Evolutionary conservation across 345 rosid species (phyloP).

Genomic region (Boechera retrofracta): DNA sequence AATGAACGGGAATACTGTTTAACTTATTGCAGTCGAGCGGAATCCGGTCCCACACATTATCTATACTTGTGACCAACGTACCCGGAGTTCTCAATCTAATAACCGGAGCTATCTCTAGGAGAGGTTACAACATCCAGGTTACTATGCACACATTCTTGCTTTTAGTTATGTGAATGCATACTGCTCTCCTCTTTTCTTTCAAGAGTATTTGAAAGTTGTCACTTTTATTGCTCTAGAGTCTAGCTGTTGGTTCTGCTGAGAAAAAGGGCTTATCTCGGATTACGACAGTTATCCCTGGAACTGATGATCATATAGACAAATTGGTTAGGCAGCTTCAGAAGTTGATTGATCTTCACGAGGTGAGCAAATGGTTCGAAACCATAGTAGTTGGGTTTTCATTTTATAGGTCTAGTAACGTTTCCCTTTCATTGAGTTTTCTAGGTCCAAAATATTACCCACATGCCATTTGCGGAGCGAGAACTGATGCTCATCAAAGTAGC

Average conservation of each 20-base stretch:
- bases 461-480: conserved; percentile 77
- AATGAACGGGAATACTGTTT: background rate
- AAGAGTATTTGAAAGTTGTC: conserved; percentile 21
- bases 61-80: conserved; percentile 62
- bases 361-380: conserved; percentile 35
- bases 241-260: conserved; percentile 77
- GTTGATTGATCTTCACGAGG: conserved; percentile 72
- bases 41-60: conserved; percentile 66
- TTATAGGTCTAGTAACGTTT: conserved; percentile 18
- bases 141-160: conserved; percentile 12
- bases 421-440: conserved; percentile 30
- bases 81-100: conserved; percentile 77
- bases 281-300: conserved; percentile 78
- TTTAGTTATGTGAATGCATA: conserved; percentile 1
- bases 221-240: conserved; percentile 52
- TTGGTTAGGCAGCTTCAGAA: conserved; percentile 74
- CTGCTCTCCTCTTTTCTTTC: conserved; percentile 11
- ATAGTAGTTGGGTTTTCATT: background rate
- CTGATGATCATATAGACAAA: conserved; percentile 70
- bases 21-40: conserved; percentile 58
- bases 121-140: conserved; percentile 83
- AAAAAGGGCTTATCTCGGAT: conserved; percentile 71
- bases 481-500: conserved; percentile 75
- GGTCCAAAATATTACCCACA: conserved; percentile 64
- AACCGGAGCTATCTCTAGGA: conserved; percentile 74